Evolutionary conservation across 805 yeast genomes (phyloP), one percentile per base, ranked within the genome.

Genomic region (Ogataea methanolica): DNA sequence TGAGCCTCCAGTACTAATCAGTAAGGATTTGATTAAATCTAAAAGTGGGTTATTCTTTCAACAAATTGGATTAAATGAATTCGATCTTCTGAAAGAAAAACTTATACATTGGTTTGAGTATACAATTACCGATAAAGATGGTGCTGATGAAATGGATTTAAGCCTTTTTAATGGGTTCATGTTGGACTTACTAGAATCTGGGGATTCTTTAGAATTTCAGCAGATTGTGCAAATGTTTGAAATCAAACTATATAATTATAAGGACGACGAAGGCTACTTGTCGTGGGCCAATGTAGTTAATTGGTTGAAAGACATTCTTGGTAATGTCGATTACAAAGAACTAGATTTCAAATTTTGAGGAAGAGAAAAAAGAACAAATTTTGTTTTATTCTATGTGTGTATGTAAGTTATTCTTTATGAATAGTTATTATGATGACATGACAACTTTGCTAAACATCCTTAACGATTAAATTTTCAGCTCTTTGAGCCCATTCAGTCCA

Each of bases 401-500:
- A 22, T 33, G 36, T 21, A 39, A 9, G 19, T 34, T n/a, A 37
- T 29, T 15, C 23, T 21, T 5, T 17, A 23, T 23, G 29, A 23
- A 19, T 6, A 17, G 15, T 19, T 37, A n/a, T 14, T 11, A 11
- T 5, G 23, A 19, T 21, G 9, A 11, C 16, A 19, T 21, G 9
- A 11, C 16, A 21, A 19, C 29, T 12, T 21, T 5, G 5, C 47
- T 38, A 47, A 15, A 50, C 37, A 44, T 57, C 74, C 51, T 77
- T 81, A 23, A 69, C 77, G 34, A 85, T 79, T 46, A 69, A 67
- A 33, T 76, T 76, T 5, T 83, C 83, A 0, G 89, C 89, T 51
- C 91, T 74, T 62, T 77, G 82, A 5, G 88, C 92, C 87, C 92
- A 88, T 60, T 89, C 96, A 7, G 83, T 79, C 96, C 96, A 87